Evolutionary conservation across 2,329 filamentous ascomycete genomes (phyloP).

Genomic region (Fusarium papillatum): DNA sequence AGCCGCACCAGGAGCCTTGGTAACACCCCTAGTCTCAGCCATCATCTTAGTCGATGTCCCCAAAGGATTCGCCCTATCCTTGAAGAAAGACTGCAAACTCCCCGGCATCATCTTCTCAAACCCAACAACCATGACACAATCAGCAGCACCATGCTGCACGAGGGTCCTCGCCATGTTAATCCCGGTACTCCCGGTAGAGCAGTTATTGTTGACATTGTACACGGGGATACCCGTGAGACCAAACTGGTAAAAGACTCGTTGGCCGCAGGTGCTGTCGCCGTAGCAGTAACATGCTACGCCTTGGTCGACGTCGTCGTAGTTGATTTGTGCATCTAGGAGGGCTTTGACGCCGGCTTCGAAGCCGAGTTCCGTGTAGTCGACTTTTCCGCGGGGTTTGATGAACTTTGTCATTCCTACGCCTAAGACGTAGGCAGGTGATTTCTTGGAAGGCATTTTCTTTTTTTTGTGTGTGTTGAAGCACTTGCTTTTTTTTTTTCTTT

Average conservation of each 20-base stretch:
- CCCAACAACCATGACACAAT: constrained; percentile 92
- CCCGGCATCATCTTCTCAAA: constrained; percentile 99
- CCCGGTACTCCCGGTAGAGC: constrained; percentile 94
- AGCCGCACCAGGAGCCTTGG: constrained; percentile 86
- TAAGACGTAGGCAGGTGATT: constrained; percentile 82
- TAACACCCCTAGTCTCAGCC: constrained; percentile 83
- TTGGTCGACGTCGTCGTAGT: constrained; percentile 96
- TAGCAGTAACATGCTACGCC: constrained; percentile 99
- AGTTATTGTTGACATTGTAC: constrained; percentile 99
- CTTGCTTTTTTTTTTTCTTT: constrained; percentile 21
- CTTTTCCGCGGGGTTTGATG: constrained; percentile 95
- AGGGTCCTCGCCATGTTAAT: constrained; percentile 86
- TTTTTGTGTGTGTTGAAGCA: constrained; percentile 8
- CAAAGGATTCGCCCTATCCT: constrained; percentile 86
- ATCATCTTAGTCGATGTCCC: constrained; percentile 83
- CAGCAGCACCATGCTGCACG: constrained; percentile 83
- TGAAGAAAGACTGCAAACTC: constrained; percentile 86
- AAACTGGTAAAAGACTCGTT: constrained; percentile 99
- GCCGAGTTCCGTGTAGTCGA: constrained; percentile 94
- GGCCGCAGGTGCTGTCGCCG: constrained; percentile 93
- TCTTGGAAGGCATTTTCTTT: constrained; percentile 61
- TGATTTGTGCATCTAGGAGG: constrained; percentile 88
- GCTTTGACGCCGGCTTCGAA: constrained; percentile 94
- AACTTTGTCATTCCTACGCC: constrained; percentile 99
- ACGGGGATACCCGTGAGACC: constrained; percentile 97